Evolutionary conservation across 2,329 filamentous ascomycete species (phyloP).

Genomic region (Cadophora sp.): DNA sequence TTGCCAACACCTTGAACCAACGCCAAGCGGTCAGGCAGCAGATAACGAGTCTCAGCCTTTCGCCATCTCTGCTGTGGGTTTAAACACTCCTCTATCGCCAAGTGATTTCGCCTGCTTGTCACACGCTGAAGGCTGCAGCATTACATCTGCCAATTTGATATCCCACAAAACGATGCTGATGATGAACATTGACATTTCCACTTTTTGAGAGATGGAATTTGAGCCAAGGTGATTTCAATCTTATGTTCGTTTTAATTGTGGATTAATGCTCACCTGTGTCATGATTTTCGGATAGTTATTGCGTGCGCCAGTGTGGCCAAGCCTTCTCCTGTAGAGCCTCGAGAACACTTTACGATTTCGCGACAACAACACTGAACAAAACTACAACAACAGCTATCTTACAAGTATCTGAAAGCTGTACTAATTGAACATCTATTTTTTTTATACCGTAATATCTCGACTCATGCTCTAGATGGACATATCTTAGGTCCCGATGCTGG

Average conservation of each 20-base stretch:
- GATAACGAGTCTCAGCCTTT: background rate
- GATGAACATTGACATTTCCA: background rate
- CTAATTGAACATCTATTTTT: background rate
- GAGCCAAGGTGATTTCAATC: background rate
- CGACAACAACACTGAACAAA: background rate
- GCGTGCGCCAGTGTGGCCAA: background rate
- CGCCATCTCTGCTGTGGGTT: background rate
- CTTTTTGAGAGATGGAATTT: background rate
- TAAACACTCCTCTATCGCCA: background rate
- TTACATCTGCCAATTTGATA: slow-evolving; percentile 20
- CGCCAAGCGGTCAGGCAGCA: slow-evolving; percentile 4
- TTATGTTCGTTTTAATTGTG: slow-evolving; percentile 1
- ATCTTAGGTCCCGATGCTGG: background rate
- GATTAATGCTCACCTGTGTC: background rate
- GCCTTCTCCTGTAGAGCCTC: background rate
- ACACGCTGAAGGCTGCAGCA: slow-evolving; percentile 5
- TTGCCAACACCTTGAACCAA: background rate
- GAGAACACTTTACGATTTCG: background rate
- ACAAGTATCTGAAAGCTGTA: background rate
- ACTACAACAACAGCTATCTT: background rate
- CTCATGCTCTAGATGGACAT: background rate
- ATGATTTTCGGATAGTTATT: background rate
- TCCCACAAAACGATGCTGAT: background rate
- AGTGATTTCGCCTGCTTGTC: slow-evolving; percentile 5
- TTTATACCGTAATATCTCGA: background rate